phyloP scores from a whole-genome alignment of 1,139 yeast genomes.

The Scheffersomyces parashehatae region DNA sequence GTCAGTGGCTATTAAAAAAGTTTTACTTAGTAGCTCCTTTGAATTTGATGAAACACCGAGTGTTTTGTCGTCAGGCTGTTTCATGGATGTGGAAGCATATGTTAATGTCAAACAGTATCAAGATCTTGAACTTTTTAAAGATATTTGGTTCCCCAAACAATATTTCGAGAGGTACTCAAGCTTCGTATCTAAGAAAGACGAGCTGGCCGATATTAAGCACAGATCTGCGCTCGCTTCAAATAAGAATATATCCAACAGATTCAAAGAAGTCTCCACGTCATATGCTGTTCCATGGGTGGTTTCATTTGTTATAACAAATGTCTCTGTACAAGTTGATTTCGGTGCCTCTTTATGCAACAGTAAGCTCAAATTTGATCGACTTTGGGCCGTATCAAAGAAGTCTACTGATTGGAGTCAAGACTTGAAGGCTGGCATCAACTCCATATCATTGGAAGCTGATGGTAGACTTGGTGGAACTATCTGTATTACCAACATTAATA shows the following conservation, averaged over 20 bases:
- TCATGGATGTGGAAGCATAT: conserved; percentile 61
- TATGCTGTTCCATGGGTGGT: conserved; percentile 77
- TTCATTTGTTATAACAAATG: conserved; percentile 55
- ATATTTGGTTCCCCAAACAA: conserved; percentile 71
- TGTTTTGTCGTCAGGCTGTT: conserved; percentile 52
- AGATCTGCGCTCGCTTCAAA: conserved; percentile 27
- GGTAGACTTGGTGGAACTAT: conserved; percentile 82
- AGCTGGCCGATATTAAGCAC: conserved; percentile 1
- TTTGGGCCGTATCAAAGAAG: conserved; percentile 74
- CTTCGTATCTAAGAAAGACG: conserved; percentile 7
- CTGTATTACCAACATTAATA: conserved; percentile 47
- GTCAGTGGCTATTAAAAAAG: conserved; percentile 55
- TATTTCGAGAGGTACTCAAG: conserved; percentile 11
- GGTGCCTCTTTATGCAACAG: conserved; percentile 83
- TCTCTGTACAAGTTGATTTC: conserved; percentile 63
- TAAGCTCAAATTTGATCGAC: conserved; percentile 51
- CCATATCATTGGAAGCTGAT: conserved; percentile 53
- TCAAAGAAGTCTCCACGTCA: conserved; percentile 63
- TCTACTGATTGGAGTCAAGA: conserved; percentile 73
- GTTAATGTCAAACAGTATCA: conserved; percentile 83
- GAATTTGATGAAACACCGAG: conserved; percentile 38
- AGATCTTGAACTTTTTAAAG: conserved; percentile 78
- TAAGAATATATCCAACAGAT: conserved; percentile 50
- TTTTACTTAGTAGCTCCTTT: conserved; percentile 42
- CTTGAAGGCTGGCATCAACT: conserved; percentile 59